Evolutionary conservation across 1,139 yeast species (phyloP), one percentile per base, ranked within the genome.

Genomic region (Groenewaldozyma auringiensis): DNA sequence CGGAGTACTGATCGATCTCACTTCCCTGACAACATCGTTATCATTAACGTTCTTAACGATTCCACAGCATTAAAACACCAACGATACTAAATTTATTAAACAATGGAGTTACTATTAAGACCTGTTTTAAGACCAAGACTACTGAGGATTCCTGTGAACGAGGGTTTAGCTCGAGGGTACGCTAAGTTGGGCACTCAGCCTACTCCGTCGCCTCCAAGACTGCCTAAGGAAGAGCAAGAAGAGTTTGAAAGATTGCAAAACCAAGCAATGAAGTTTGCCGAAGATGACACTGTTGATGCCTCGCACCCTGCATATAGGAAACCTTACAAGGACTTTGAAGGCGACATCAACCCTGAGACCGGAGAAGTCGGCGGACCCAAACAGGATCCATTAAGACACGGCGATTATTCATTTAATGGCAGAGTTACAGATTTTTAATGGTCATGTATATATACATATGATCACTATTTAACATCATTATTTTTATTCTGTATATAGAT

Each of bases 311-410:
- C 79, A 51, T 78, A 73, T 54, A 74, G 81, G 62, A 79, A 82
- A 63, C 83, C 88, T 3, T 81, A 87, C 46, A 95, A 96, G 0
- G 99, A 94, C 57, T 92, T 92, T 60, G 96, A 89, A 65, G 99
- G 99, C 1, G 92, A 89, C 50, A 79, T 75, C 32, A 92, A 92
- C 60, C 99, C 99, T 0, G 74, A 72, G 48, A 89, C 97, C 1
- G 98, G 98, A 1, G 99, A 94, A 65, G 72, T 82, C 29, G 96
- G 96, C 37, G 99, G 98, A 0, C 99, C 99, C n/a, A 94, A 94
- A 60, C 97, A 92, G 64, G 97, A 94, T 59, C 99, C 99, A 0
- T 71, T 87, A 55, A 79, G 81, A 57, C 95, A 87, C 60, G 92
- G 89, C 38, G 99, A 94, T 58, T 94, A 95, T 78, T 81, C 96